These are phyloP conservation scores for Umbelopsis isabellina DNA, from an alignment of 192 early-diverging fungal genomes.

Conservation along the genomic window DNA sequence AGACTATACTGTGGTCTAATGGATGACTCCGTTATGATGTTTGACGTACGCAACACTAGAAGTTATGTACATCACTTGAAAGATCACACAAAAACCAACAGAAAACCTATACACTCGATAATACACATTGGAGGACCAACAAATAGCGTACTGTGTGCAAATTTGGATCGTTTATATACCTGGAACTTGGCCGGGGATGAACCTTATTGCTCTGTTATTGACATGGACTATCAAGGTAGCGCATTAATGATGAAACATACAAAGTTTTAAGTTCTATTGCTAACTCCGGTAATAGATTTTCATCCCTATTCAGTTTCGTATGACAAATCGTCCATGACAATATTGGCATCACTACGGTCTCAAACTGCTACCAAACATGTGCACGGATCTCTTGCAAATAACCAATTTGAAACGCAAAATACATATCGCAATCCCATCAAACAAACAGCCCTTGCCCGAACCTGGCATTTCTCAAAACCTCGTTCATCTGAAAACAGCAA, in stretches of 20 bases:
- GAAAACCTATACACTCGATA: slow-evolving; percentile 6
- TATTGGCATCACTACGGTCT: slow-evolving; percentile 3
- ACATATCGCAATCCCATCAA: background rate
- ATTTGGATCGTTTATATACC: slow-evolving; percentile 2
- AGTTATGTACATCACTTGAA: slow-evolving; percentile 1
- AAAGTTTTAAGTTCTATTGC: background rate
- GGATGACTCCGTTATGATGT: slow-evolving; percentile 24
- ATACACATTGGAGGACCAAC: slow-evolving; percentile 1
- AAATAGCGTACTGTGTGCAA: slow-evolving; percentile 1
- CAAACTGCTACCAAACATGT: slow-evolving; percentile 3
- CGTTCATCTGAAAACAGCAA: background rate
- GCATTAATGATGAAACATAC: background rate
- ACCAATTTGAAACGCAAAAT: slow-evolving; percentile 8
- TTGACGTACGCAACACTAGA: slow-evolving; percentile 31
- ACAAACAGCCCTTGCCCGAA: slow-evolving; percentile 5
- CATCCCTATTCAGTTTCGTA: slow-evolving; percentile 11
- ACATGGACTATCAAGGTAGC: slow-evolving; percentile 4
- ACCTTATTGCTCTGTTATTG: background rate
- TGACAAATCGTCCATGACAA: background rate
- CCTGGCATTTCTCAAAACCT: slow-evolving; percentile 15
- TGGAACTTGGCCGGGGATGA: background rate
- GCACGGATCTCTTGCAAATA: slow-evolving; percentile 1
- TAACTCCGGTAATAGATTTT: background rate
- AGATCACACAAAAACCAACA: background rate
- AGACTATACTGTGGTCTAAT: slow-evolving; percentile 30